A percentile compares a stretch with the other conserved stretches of the same genome.
These are phyloP conservation scores for Cladobotryum mycophilum DNA, from an alignment of 2,329 filamentous ascomycete genomes.

Conservation along the genomic window DNA sequence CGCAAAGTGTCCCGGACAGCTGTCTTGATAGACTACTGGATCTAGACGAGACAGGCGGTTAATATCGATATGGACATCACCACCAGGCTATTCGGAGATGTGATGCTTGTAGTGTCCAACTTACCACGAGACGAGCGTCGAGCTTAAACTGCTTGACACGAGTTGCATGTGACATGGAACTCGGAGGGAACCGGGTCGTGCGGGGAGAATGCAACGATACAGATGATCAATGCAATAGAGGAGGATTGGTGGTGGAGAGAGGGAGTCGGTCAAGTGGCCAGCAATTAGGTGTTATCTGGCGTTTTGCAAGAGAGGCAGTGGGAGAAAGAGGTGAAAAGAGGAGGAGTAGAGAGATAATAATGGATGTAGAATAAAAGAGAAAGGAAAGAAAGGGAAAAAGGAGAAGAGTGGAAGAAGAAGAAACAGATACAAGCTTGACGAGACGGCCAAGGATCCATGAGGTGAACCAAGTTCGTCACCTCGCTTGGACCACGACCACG, in stretches of 20 bases:
- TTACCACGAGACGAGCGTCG: slow-evolving; percentile 4
- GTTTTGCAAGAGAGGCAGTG: background rate
- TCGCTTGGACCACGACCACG: background rate
- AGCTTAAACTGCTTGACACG: slow-evolving; percentile 8
- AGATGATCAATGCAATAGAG: background rate
- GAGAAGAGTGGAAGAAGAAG: background rate
- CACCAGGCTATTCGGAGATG: too few species aligned
- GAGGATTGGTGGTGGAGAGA: background rate
- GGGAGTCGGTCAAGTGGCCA: background rate
- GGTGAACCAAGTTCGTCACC: background rate
- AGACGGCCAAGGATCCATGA: background rate
- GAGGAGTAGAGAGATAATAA: background rate
- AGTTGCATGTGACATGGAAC: slow-evolving; percentile 14
- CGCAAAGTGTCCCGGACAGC: slow-evolving; percentile 8
- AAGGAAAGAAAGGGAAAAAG: slow-evolving; percentile 2
- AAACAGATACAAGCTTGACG: background rate
- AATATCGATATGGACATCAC: background rate
- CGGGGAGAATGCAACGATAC: slow-evolving; percentile 1
- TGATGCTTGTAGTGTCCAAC: too few species aligned
- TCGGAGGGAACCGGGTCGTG: slow-evolving; percentile 11
- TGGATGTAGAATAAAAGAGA: background rate
- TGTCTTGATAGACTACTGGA: slow-evolving; percentile 5
- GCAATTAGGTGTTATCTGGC: background rate
- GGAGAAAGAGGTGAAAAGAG: background rate
- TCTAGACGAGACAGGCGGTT: background rate